Evolutionary conservation across 2,329 filamentous ascomycete species (phyloP).

Genomic region (Penicillium janthinellum): DNA sequence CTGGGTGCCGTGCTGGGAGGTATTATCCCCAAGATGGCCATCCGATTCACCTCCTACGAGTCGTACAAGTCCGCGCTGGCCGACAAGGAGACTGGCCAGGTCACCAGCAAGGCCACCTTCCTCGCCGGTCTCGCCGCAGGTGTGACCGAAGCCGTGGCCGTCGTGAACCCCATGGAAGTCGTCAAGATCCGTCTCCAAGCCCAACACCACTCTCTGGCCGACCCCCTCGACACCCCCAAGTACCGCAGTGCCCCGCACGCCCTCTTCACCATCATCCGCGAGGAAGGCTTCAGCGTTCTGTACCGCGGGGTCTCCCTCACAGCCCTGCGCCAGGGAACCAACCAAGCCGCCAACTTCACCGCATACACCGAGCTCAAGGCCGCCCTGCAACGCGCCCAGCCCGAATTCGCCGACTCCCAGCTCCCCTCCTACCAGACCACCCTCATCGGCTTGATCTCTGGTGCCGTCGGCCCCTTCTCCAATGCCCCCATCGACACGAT

Average conservation of each 20-base stretch:
- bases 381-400: slow-evolving; percentile 70
- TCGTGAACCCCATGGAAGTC: slow-evolving; percentile 98
- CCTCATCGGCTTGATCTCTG: slow-evolving; percentile 83
- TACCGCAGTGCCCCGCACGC: slow-evolving; percentile 90
- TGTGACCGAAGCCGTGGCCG: slow-evolving; percentile 92
- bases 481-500: slow-evolving; percentile 99
- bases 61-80: slow-evolving; percentile 85
- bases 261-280: slow-evolving; percentile 82
- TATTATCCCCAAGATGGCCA: slow-evolving; percentile 99
- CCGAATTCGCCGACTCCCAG: slow-evolving; percentile 63
- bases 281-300: slow-evolving; percentile 84
- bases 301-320: slow-evolving; percentile 95
- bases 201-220: slow-evolving; percentile 96
- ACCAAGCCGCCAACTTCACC: slow-evolving; percentile 98
- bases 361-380: slow-evolving; percentile 94
- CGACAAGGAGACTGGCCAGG: slow-evolving; percentile 64
- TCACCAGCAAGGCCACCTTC: slow-evolving; percentile 74
- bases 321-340: slow-evolving; percentile 89
- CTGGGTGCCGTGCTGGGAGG: slow-evolving; percentile 95
- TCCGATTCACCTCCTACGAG: slow-evolving; percentile 97
- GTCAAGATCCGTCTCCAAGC: slow-evolving; percentile 98
- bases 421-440: slow-evolving; percentile 90
- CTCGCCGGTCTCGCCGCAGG: slow-evolving; percentile 85
- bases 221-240: slow-evolving; percentile 93
- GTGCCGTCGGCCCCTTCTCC: slow-evolving; percentile 92